Evolutionary conservation across 2,329 filamentous ascomycete species (phyloP).

Genomic region (Xylaria hypoxylon): DNA sequence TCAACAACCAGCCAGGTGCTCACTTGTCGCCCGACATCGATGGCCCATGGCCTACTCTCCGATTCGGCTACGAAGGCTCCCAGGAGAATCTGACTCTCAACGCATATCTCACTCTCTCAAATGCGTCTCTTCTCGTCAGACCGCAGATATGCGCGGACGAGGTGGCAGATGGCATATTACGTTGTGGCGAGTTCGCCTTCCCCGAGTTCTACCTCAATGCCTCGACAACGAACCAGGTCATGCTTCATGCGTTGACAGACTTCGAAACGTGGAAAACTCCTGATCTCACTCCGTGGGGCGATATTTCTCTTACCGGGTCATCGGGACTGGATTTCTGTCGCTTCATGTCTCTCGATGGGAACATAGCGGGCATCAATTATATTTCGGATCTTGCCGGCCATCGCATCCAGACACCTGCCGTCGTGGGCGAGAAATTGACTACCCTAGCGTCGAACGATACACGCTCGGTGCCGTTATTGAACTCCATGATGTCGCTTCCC

Average conservation of each 20-base stretch:
- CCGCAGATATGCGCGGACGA: slow-evolving; percentile 1
- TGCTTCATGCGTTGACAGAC: neutral
- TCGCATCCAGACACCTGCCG: neutral
- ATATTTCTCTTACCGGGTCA: neutral
- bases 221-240: neutral
- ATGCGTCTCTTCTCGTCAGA: slow-evolving; percentile 7
- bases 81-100: slow-evolving; percentile 2
- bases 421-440: slow-evolving; percentile 1
- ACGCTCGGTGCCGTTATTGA: slow-evolving; percentile 1
- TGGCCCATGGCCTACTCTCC: neutral
- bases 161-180: slow-evolving; percentile 1
- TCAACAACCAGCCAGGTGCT: slow-evolving; percentile 1
- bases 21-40: slow-evolving; percentile 7
- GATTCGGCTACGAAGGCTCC: neutral
- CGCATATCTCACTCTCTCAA: slow-evolving; percentile 7
- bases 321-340: neutral
- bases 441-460: neutral
- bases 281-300: neutral
- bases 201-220: neutral
- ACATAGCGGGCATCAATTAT: neutral
- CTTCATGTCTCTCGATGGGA: neutral
- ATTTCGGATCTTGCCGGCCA: neutral
- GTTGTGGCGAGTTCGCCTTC: slow-evolving; percentile 2
- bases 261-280: neutral
- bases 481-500: slow-evolving; percentile 1